These are phyloP conservation scores for Conoideocrella luteorostrata DNA, from an alignment of 2,329 filamentous ascomycete genomes.

Conservation along the genomic window DNA sequence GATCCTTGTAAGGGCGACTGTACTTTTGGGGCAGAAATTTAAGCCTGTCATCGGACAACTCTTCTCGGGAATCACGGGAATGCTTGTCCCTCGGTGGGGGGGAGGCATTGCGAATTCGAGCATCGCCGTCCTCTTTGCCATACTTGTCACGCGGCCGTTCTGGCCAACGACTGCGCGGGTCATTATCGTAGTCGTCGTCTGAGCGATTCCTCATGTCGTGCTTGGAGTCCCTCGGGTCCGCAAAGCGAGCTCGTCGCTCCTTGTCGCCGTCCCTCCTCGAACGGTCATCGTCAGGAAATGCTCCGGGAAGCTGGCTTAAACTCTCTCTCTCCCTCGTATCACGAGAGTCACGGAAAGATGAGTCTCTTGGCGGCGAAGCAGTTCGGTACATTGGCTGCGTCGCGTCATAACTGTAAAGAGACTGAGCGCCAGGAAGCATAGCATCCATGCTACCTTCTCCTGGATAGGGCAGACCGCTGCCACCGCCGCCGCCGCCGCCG, in stretches of 20 bases:
- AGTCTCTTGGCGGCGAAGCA: slow-evolving; percentile 27
- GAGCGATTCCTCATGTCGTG: slow-evolving; percentile 11
- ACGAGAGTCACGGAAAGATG: slow-evolving; percentile 28
- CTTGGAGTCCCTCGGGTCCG: slow-evolving; percentile 18
- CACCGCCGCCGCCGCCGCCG: slow-evolving; percentile 18
- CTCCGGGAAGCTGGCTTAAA: slow-evolving; percentile 21
- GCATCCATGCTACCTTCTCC: slow-evolving; percentile 29
- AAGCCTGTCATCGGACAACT: slow-evolving; percentile 30
- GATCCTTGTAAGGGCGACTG: slow-evolving; percentile 27
- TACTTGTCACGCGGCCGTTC: neutral
- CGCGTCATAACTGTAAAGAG: slow-evolving; percentile 35
- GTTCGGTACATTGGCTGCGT: slow-evolving; percentile 25
- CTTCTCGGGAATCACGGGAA: slow-evolving; percentile 10
- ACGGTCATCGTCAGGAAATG: slow-evolving; percentile 26
- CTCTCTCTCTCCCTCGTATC: slow-evolving; percentile 24
- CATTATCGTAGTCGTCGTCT: slow-evolving; percentile 6
- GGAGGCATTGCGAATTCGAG: slow-evolving; percentile 12
- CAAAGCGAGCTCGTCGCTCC: slow-evolving; percentile 17
- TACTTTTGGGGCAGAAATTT: slow-evolving; percentile 44
- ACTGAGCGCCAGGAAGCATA: slow-evolving; percentile 31
- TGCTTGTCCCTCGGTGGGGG: slow-evolving; percentile 14
- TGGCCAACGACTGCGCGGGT: neutral
- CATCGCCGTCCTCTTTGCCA: slow-evolving; percentile 13
- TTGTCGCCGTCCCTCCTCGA: slow-evolving; percentile 13
- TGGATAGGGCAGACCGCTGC: slow-evolving; percentile 30